These are phyloP conservation scores for Amylocystis lapponica DNA, from an alignment of 768 basidiomycete genomes.

Conservation along the genomic window DNA sequence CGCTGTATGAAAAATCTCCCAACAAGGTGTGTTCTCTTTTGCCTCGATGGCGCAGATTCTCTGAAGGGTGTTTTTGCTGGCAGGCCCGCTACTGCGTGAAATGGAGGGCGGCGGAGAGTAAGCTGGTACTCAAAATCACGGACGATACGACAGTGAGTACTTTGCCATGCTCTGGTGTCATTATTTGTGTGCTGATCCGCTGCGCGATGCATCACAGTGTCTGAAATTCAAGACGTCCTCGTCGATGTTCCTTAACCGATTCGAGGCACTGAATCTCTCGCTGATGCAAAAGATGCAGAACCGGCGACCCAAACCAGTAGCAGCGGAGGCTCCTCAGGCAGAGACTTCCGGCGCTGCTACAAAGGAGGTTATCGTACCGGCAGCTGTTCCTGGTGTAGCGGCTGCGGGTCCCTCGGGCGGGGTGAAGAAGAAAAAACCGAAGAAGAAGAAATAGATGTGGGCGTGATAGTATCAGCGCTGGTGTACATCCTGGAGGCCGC, in stretches of 20 bases:
- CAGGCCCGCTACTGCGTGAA: slow-evolving; percentile 91
- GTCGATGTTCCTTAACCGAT: slow-evolving; percentile 92
- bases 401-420: slow-evolving; percentile 49
- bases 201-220: slow-evolving; percentile 54
- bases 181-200: neutral
- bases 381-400: slow-evolving; percentile 22
- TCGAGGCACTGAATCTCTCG: slow-evolving; percentile 84
- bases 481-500: no score
- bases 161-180: neutral
- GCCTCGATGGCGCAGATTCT: no score
- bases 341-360: slow-evolving; percentile 3
- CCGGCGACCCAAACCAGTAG: slow-evolving; percentile 16
- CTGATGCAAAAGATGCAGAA: slow-evolving; percentile 88
- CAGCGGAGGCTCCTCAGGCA: slow-evolving; percentile 5
- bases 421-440: slow-evolving; percentile 78
- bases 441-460: slow-evolving; percentile 66
- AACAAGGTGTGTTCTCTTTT: slow-evolving; percentile 48
- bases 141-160: slow-evolving; percentile 77
- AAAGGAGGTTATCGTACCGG: slow-evolving; percentile 3
- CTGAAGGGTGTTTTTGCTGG: neutral
- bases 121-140: slow-evolving; percentile 90
- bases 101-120: slow-evolving; percentile 81
- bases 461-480: no score
- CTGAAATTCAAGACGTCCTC: slow-evolving; percentile 96
- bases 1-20: slow-evolving; percentile 75